Percentiles rank a stretch among this genome's conserved stretches.
Evolutionary conservation across 495 filamentous ascomycete genomes (phyloP).

Genomic region (Echria macrotheca): DNA sequence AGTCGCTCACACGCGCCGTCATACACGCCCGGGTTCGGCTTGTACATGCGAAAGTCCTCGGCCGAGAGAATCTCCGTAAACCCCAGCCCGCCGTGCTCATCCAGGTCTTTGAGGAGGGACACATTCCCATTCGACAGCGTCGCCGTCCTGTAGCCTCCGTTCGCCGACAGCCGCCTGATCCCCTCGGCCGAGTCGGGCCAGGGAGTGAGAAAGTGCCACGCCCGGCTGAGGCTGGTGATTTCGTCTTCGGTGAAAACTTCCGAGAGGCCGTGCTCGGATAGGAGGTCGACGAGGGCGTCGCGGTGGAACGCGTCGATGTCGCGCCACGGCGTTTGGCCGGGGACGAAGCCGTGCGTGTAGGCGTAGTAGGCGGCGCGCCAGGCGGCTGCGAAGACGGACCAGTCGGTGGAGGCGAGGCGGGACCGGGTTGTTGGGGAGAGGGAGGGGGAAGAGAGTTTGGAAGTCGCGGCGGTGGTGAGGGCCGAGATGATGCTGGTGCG

Average conservation of each 20-base stretch:
- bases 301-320: slow-evolving; percentile 65
- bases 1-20: slow-evolving; percentile 57
- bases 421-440: slow-evolving; percentile 39
- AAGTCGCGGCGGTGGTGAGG: slow-evolving; percentile 42
- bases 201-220: slow-evolving; percentile 67
- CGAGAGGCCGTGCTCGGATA: slow-evolving; percentile 48
- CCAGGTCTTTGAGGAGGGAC: slow-evolving; percentile 59
- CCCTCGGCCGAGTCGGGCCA: slow-evolving; percentile 62
- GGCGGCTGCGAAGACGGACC: slow-evolving; percentile 56
- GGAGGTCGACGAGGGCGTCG: slow-evolving; percentile 51
- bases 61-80: slow-evolving; percentile 59
- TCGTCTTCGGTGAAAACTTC: slow-evolving; percentile 57
- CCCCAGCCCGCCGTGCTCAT: slow-evolving; percentile 48
- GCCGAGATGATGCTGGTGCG: slow-evolving; percentile 53
- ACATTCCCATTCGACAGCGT: slow-evolving; percentile 74
- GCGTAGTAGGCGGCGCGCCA: slow-evolving; percentile 60
- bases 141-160: slow-evolving; percentile 49
- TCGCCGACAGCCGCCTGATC: slow-evolving; percentile 50
- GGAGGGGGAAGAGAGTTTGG: slow-evolving; percentile 30
- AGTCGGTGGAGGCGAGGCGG: slow-evolving; percentile 54
- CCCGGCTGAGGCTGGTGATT: slow-evolving; percentile 47
- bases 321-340: slow-evolving; percentile 41
- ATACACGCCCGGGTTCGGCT: slow-evolving; percentile 65
- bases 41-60: slow-evolving; percentile 72
- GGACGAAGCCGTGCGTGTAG: slow-evolving; percentile 54